Conservation (phyloP, 2,329 filamentous ascomycete genomes). For the Zalaria sp. region DNA sequence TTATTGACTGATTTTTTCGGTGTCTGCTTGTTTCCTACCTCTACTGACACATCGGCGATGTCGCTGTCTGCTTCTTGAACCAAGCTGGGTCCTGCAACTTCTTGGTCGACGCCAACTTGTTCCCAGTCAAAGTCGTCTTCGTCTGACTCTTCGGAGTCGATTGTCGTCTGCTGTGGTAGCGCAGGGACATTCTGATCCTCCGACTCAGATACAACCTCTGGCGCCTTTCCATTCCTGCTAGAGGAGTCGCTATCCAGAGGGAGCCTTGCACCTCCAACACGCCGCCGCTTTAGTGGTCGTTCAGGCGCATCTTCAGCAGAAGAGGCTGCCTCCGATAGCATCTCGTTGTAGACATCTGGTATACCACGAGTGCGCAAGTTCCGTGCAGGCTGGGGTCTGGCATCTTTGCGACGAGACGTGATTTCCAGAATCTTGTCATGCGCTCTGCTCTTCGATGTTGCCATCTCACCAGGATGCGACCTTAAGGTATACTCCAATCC, state of each 20-base stretch:
- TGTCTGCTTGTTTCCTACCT: constrained; percentile 19
- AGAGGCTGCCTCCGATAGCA: constrained; percentile 7
- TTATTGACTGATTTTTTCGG: constrained; percentile 23
- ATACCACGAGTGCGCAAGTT: neutral
- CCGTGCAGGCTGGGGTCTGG: neutral
- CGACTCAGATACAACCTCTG: no score
- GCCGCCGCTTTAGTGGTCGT: constrained; percentile 5
- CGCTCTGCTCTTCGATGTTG: neutral
- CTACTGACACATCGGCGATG: constrained; percentile 26
- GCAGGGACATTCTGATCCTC: neutral
- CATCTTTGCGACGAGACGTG: constrained; percentile 1
- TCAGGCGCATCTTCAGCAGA: constrained; percentile 1
- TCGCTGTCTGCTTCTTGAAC: constrained; percentile 11
- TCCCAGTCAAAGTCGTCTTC: constrained; percentile 50
- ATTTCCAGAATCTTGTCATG: constrained; percentile 1
- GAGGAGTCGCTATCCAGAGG: no score
- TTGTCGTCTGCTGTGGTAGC: constrained; percentile 4
- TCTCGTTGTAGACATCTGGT: constrained; percentile 4
- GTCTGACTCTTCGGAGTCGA: constrained; percentile 34
- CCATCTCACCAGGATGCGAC: neutral
- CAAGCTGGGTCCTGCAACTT: constrained; percentile 10
- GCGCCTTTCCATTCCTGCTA: no score
- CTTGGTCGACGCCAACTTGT: constrained; percentile 37
- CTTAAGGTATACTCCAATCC: no score
- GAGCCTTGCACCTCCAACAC: neutral